Evolutionary conservation across 495 filamentous ascomycete species (phyloP).

Genomic region (Tuber magnatum): DNA sequence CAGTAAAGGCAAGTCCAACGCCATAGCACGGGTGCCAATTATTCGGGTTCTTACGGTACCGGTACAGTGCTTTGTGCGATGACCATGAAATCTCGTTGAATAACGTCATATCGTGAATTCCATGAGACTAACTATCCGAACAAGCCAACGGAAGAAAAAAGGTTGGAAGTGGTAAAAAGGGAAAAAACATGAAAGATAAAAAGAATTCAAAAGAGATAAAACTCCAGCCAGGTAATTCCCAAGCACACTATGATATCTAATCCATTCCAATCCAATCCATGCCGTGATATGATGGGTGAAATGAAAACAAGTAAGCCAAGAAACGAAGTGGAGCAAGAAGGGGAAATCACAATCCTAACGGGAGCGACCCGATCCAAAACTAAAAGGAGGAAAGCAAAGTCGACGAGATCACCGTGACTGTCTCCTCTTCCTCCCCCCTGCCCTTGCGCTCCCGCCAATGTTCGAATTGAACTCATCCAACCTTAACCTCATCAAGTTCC

Average conservation of each 20-base stretch:
- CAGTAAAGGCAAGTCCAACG: too few relatives aligned
- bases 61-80: background rate
- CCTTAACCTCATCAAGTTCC: conserved; percentile 25
- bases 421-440: background rate
- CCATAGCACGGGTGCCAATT: too few relatives aligned
- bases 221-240: background rate
- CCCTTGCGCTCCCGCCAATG: background rate
- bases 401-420: background rate
- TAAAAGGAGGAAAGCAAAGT: background rate
- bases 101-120: background rate
- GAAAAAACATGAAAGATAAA: background rate
- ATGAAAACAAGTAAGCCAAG: background rate
- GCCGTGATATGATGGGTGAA: background rate
- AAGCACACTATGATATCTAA: background rate
- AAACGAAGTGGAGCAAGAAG: background rate
- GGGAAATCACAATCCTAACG: background rate
- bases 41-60: too few relatives aligned
- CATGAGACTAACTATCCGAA: background rate
- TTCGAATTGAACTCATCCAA: background rate
- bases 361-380: background rate
- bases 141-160: background rate
- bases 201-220: background rate
- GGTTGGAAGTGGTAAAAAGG: background rate
- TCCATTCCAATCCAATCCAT: background rate
- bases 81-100: background rate